Evolutionary conservation across 2,329 filamentous ascomycete species (phyloP).

Genomic region (Exserohilum turcica): DNA sequence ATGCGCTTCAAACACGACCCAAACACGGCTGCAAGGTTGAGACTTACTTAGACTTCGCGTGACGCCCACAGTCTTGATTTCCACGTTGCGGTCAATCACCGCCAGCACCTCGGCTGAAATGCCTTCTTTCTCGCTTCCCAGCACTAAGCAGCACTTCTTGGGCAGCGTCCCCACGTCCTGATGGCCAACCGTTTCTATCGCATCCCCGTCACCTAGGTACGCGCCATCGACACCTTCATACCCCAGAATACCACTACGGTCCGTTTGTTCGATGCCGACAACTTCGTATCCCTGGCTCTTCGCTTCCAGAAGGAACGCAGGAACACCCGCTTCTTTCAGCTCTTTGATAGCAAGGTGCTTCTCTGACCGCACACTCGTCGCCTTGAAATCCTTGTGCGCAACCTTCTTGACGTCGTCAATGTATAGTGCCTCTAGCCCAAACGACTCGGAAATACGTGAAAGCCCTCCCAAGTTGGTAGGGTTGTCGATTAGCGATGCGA

Average conservation of each 20-base stretch:
- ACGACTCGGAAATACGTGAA: slow-evolving; percentile 58
- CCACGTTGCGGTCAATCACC: slow-evolving; percentile 58
- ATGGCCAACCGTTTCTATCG: neutral
- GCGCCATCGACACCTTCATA: slow-evolving; percentile 14
- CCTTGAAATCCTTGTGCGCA: slow-evolving; percentile 55
- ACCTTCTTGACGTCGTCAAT: slow-evolving; percentile 50
- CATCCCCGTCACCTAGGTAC: neutral
- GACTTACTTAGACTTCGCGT: slow-evolving; percentile 56
- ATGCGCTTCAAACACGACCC: neutral
- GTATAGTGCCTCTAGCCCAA: slow-evolving; percentile 54
- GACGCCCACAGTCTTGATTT: slow-evolving; percentile 58
- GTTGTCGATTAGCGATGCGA: slow-evolving; percentile 58
- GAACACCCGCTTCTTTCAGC: slow-evolving; percentile 37
- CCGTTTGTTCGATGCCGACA: slow-evolving; percentile 62
- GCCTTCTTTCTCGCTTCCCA: slow-evolving; percentile 59
- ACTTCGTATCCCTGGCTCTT: slow-evolving; percentile 56
- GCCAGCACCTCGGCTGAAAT: slow-evolving; percentile 55
- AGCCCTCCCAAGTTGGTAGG: slow-evolving; percentile 58
- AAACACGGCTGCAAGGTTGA: neutral
- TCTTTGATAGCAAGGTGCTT: slow-evolving; percentile 55
- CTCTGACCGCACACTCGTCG: slow-evolving; percentile 56
- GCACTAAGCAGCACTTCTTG: slow-evolving; percentile 51
- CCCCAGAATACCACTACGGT: slow-evolving; percentile 54
- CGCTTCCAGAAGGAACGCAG: slow-evolving; percentile 48
- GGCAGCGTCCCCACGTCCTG: slow-evolving; percentile 38